phyloP scores from a whole-genome alignment of 2,329 filamentous ascomycete genomes.

The Lasiodiplodia hormozganensis region DNA sequence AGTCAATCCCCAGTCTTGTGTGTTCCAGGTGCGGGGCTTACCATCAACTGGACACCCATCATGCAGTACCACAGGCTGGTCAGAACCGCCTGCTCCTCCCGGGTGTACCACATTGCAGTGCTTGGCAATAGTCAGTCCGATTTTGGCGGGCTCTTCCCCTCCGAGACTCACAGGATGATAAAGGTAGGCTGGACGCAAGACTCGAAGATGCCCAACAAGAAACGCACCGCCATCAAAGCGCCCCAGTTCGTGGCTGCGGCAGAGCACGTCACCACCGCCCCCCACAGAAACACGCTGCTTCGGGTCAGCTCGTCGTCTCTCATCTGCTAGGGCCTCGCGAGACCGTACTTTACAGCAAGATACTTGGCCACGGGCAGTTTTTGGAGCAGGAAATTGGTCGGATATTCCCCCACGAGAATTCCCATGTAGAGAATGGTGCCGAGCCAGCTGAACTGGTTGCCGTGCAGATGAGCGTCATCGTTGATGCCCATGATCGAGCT shows the following conservation, averaged over 20 bases:
- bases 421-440: conserved; percentile 62
- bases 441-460: conserved; percentile 62
- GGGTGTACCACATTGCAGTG: conserved; percentile 40
- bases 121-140: conserved; percentile 31
- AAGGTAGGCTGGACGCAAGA: conserved; percentile 50
- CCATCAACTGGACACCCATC: conserved; percentile 13
- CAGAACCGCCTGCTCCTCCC: conserved; percentile 32
- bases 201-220: conserved; percentile 71
- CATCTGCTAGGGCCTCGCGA: neutral
- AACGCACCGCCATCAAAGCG: conserved; percentile 60
- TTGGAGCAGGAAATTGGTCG: conserved; percentile 62
- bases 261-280: conserved; percentile 33
- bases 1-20: conserved; percentile 40
- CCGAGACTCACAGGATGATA: conserved; percentile 52
- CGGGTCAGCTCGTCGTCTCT: neutral
- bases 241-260: conserved; percentile 33
- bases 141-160: no score
- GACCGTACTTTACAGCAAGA: conserved; percentile 53
- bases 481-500: conserved; percentile 69
- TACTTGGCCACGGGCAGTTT: conserved; percentile 68
- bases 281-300: conserved; percentile 55
- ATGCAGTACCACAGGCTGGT: conserved; percentile 15
- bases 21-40: conserved; percentile 38
- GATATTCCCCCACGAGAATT: conserved; percentile 61
- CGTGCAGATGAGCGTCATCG: conserved; percentile 63